Percentiles rank a stretch among this genome's conserved stretches.
Evolutionary conservation across 192 early-diverging fungal species (phyloP).

Genomic region (Allomyces macrogynus): DNA sequence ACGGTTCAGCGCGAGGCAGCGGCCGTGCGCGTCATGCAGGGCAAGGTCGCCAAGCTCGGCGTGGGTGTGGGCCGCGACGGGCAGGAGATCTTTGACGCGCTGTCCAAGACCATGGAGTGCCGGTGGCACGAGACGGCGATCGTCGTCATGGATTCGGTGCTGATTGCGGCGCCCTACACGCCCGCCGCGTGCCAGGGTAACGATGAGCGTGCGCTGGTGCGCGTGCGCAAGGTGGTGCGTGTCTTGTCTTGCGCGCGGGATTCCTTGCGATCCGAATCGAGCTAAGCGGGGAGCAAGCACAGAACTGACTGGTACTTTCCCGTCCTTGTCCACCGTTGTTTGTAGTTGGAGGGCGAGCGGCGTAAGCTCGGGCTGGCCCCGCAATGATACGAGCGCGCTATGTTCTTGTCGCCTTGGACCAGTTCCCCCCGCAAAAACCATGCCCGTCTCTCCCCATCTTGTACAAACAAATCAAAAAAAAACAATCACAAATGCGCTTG

Average conservation of each 20-base stretch:
- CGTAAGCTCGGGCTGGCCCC: background rate
- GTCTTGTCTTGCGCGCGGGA: background rate
- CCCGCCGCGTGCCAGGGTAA: conserved; percentile 9
- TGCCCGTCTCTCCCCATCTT: too few species aligned
- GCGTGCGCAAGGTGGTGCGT: conserved; percentile 19
- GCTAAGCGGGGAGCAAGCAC: too few species aligned
- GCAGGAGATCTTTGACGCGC: conserved; percentile 23
- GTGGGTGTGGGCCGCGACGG: background rate
- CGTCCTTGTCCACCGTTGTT: background rate
- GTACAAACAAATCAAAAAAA: too few species aligned
- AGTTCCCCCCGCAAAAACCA: too few species aligned
- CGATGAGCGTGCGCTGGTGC: conserved; percentile 5
- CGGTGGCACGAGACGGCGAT: conserved; percentile 20
- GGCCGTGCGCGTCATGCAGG: background rate
- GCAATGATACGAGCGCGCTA: too few species aligned
- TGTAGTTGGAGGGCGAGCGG: background rate
- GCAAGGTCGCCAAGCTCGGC: background rate
- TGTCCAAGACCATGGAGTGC: conserved; percentile 26
- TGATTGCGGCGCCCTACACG: conserved; percentile 24
- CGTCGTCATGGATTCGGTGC: conserved; percentile 26
- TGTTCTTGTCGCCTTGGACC: too few species aligned
- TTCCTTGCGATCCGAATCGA: too few species aligned
- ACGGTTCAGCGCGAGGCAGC: background rate
- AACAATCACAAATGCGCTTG: too few species aligned
- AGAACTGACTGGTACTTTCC: background rate